Percentiles rank a stretch among this genome's conserved stretches.
Conservation (phyloP, 2,329 filamentous ascomycete genomes). For the Colletotrichum zoysiae region DNA sequence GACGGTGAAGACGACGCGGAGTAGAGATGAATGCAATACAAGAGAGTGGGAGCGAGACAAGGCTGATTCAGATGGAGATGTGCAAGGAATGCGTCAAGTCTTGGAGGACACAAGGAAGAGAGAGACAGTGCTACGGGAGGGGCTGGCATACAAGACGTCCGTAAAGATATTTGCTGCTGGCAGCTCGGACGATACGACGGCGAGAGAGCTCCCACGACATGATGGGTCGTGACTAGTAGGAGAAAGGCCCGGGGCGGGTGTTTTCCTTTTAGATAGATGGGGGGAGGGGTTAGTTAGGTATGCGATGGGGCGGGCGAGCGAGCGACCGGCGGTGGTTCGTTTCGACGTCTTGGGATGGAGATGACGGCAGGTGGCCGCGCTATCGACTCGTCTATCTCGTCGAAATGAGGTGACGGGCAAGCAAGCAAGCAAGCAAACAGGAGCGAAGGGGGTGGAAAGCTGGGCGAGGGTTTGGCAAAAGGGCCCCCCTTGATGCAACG, state of each 20-base stretch:
- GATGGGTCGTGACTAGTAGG: conserved; percentile 39
- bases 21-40: not conserved
- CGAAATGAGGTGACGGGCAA: conserved; percentile 31
- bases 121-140: conserved; percentile 20
- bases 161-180: conserved; percentile 80
- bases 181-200: conserved; percentile 72
- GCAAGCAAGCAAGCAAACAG: not conserved
- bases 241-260: conserved; percentile 42
- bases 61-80: conserved; percentile 21
- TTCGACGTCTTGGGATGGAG: conserved; percentile 19
- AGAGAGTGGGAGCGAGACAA: not conserved
- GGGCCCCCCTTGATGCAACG: not conserved
- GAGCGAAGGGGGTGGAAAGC: not conserved
- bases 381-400: conserved; percentile 23
- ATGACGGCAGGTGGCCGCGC: conserved; percentile 7
- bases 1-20: not conserved
- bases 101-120: conserved; percentile 5
- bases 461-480: conserved; percentile 17
- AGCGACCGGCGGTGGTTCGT: conserved; percentile 25
- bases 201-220: conserved; percentile 72
- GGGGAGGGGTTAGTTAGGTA: not conserved
- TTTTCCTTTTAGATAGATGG: not conserved
- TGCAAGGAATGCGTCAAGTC: conserved; percentile 17
- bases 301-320: too few relatives aligned
- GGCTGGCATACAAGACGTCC: conserved; percentile 74